Conservation (phyloP, 164 flowering plant genomes). For the Magnolia kwangsiensis region DNA sequence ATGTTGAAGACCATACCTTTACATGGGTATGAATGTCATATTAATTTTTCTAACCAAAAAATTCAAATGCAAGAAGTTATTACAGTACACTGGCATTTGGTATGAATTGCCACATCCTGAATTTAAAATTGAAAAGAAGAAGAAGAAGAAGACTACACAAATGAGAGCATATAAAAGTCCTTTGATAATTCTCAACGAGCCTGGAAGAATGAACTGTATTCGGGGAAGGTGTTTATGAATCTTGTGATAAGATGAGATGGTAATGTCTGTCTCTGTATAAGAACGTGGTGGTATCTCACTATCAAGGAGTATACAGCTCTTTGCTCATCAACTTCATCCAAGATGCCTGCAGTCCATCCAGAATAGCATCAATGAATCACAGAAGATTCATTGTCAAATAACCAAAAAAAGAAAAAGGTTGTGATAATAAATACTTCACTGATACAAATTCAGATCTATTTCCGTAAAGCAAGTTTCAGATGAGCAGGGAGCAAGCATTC, state of each 20-base stretch:
- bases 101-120: too few relatives aligned
- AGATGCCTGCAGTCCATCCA: slow-evolving; percentile 37
- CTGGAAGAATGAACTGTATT: slow-evolving; percentile 28
- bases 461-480: background rate
- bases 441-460: background rate
- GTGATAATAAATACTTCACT: background rate
- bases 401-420: background rate
- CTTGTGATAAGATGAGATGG: slow-evolving; percentile 32
- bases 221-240: slow-evolving; percentile 45
- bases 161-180: too few relatives aligned
- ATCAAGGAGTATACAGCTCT: slow-evolving; percentile 33
- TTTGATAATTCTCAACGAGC: too few relatives aligned
- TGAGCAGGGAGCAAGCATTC: background rate
- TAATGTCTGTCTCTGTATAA: slow-evolving; percentile 23
- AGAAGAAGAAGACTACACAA: too few relatives aligned
- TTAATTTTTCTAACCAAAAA: too few relatives aligned
- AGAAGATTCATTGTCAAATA: background rate
- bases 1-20: too few relatives aligned
- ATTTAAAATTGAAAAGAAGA: too few relatives aligned
- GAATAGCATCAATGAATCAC: background rate
- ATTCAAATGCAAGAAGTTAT: too few relatives aligned
- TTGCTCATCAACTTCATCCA: slow-evolving; percentile 46
- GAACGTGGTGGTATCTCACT: slow-evolving; percentile 38
- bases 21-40: too few relatives aligned
- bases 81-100: too few relatives aligned